These are phyloP conservation scores for Aspergillus ustus DNA, from an alignment of 2,329 filamentous ascomycete genomes.

Conservation along the genomic window DNA sequence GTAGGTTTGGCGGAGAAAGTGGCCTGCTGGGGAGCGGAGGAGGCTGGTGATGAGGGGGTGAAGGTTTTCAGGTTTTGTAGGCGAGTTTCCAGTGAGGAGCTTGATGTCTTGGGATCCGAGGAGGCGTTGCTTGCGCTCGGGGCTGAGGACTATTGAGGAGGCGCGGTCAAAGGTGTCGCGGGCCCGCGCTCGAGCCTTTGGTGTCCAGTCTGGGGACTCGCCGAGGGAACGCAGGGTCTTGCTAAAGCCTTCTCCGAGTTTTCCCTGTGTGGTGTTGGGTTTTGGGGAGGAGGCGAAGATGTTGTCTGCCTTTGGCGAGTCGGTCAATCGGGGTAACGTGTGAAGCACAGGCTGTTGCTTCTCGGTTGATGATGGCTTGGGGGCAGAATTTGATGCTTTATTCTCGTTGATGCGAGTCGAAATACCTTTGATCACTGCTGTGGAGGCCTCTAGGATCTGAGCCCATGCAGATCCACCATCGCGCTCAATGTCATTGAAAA, in stretches of 20 bases:
- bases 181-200: conserved; percentile 42
- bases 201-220: conserved; percentile 49
- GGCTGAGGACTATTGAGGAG: conserved; percentile 44
- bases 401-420: conserved; percentile 68
- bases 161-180: conserved; percentile 45
- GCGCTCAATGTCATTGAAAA: conserved; percentile 87
- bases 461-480: conserved; percentile 79
- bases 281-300: conserved; percentile 51
- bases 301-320: conserved; percentile 53
- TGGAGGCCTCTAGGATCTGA: conserved; percentile 72
- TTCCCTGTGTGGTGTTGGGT: conserved; percentile 40
- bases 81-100: conserved; percentile 37
- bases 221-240: conserved; percentile 53
- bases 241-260: conserved; percentile 48
- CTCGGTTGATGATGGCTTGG: conserved; percentile 47
- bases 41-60: conserved; percentile 54
- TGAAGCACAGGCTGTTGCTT: conserved; percentile 46
- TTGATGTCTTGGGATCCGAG: conserved; percentile 45
- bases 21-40: conserved; percentile 62
- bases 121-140: conserved; percentile 45
- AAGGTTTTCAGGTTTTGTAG: conserved; percentile 54
- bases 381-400: conserved; percentile 51
- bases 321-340: conserved; percentile 55
- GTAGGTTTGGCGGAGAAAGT: conserved; percentile 73
- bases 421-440: conserved; percentile 71